These are phyloP conservation scores for Chlorella sp. DNA, from an alignment of 139 green algal genomes.

Conservation along the genomic window DNA sequence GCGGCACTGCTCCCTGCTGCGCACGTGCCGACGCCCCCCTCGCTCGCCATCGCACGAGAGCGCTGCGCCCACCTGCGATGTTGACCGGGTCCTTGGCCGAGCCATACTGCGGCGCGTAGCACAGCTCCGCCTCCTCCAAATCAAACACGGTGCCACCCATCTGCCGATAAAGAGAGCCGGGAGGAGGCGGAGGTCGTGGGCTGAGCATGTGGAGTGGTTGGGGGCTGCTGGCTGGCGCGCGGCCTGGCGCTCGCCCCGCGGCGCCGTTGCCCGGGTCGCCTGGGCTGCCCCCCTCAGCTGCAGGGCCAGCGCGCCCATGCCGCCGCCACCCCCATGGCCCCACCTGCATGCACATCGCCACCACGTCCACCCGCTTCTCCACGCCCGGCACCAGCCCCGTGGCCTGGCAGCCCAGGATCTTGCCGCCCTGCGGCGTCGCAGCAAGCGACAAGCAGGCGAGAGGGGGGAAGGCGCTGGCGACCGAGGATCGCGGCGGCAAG, in stretches of 20 bases:
- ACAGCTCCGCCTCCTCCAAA: conserved; percentile 62
- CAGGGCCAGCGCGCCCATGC: too few relatives aligned
- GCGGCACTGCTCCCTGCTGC: too few relatives aligned
- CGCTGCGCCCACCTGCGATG: conserved; percentile 13
- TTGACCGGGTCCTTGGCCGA: conserved; percentile 58
- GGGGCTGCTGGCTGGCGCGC: not conserved
- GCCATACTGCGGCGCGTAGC: conserved; percentile 63
- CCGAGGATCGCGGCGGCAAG: too few relatives aligned
- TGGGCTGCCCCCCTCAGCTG: too few relatives aligned
- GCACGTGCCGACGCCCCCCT: too few relatives aligned
- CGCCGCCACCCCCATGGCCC: not conserved
- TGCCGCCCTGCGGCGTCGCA: conserved; percentile 31
- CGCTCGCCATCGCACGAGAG: too few relatives aligned
- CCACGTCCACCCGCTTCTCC: conserved; percentile 61
- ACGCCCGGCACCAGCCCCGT: conserved; percentile 45
- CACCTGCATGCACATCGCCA: conserved; percentile 36
- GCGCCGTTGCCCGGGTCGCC: too few relatives aligned
- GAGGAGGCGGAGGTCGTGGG: not conserved
- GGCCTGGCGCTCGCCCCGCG: too few relatives aligned
- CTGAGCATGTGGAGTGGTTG: not conserved
- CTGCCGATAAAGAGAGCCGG: not conserved
- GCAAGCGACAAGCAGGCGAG: too few relatives aligned
- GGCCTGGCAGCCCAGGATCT: conserved; percentile 54
- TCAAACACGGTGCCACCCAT: conserved; percentile 48
- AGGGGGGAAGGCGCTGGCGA: too few relatives aligned